These are phyloP conservation scores for Austroboletus olivaceoglutinosus DNA, from an alignment of 1,284 basidiomycete species.

Conservation along the genomic window DNA sequence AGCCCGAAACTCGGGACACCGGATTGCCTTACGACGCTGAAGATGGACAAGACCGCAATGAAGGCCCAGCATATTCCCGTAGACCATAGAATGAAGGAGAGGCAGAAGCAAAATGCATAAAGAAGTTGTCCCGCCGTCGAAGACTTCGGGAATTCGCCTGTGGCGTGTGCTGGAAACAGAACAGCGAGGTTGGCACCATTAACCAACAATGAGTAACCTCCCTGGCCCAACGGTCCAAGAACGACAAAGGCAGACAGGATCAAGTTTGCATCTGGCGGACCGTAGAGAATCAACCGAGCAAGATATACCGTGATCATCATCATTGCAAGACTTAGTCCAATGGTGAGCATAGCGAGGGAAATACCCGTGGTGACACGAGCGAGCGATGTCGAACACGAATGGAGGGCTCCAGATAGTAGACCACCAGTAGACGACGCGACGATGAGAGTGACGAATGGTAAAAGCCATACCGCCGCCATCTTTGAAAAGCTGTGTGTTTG, in stretches of 20 bases:
- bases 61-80: constrained; percentile 47
- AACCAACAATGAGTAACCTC: constrained; percentile 54
- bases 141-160: constrained; percentile 32
- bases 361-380: constrained; percentile 52
- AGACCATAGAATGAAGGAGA: constrained; percentile 44
- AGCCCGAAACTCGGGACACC: constrained; percentile 39
- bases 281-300: constrained; percentile 39
- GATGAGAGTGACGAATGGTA: constrained; percentile 61
- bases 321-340: constrained; percentile 49
- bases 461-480: constrained; percentile 54
- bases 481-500: constrained; percentile 49
- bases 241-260: constrained; percentile 53
- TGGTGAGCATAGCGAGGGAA: constrained; percentile 50
- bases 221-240: constrained; percentile 41
- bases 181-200: constrained; percentile 45
- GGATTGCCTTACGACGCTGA: constrained; percentile 26
- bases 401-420: constrained; percentile 46
- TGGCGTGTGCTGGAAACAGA: constrained; percentile 39
- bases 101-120: constrained; percentile 40
- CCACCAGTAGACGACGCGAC: constrained; percentile 61
- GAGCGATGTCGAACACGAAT: constrained; percentile 37
- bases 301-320: constrained; percentile 48
- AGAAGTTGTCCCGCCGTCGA: constrained; percentile 38
- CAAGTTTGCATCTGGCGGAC: constrained; percentile 40
- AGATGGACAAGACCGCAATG: constrained; percentile 37